A percentile compares a stretch with the other conserved stretches of the same genome.
Evolutionary conservation across 2,329 filamentous ascomycete species (phyloP).

Genomic region (Penicillium griseofulvum): DNA sequence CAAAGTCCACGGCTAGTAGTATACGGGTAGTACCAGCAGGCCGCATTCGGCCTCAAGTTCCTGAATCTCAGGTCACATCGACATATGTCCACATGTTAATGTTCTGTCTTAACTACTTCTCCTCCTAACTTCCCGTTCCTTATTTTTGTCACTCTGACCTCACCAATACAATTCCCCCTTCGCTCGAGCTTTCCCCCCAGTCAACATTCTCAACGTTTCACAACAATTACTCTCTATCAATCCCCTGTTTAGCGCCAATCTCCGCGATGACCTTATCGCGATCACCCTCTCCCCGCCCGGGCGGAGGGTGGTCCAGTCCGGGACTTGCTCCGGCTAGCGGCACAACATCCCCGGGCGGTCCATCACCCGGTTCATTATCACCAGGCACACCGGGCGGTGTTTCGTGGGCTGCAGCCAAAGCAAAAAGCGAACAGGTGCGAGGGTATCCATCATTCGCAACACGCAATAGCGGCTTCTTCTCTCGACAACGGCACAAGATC

Average conservation of each 20-base stretch:
- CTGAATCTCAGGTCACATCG: neutral
- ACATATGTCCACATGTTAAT: neutral
- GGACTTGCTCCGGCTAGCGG: conserved; percentile 72
- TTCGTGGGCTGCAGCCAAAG: conserved; percentile 80
- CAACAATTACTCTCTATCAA: neutral
- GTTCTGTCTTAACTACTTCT: neutral
- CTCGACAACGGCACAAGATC: conserved; percentile 75
- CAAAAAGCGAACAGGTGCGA: conserved; percentile 69
- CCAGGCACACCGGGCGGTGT: conserved; percentile 43
- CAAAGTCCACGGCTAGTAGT: too few relatives aligned
- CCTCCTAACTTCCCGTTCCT: conserved; percentile 9
- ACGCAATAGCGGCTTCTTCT: conserved; percentile 82
- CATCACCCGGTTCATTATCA: conserved; percentile 24
- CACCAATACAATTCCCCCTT: conserved; percentile 6
- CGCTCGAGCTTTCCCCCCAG: neutral
- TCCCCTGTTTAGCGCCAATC: conserved; percentile 44
- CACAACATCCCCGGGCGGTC: conserved; percentile 60
- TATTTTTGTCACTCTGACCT: conserved; percentile 16
- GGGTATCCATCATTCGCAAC: conserved; percentile 77
- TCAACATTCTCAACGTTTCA: neutral
- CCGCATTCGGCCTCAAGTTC: conserved; percentile 1
- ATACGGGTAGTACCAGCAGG: neutral
- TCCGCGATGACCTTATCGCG: conserved; percentile 78
- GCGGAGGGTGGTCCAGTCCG: conserved; percentile 85
- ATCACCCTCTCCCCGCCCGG: conserved; percentile 79